Evolutionary conservation across 1,284 basidiomycete species (phyloP), one percentile per base, ranked within the genome.

Genomic region (Ganoderma sp.): DNA sequence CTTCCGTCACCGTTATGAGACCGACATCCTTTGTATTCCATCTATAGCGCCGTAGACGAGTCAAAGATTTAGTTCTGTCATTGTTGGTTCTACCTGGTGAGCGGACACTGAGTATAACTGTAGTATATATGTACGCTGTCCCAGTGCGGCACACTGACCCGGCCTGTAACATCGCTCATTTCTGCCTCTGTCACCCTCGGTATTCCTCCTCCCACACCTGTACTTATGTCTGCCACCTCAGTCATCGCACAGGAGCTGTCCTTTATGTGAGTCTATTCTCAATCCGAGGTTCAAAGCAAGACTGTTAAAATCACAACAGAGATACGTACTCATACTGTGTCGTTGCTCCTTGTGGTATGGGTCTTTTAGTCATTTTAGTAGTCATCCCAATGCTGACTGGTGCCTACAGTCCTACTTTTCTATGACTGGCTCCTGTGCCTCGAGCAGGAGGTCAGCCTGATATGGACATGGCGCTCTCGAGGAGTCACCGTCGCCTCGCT

Each of bases 401-500:
- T 3, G n/a, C 8, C 9, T 22, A 9, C 9, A 48, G 45, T n/a
- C 1, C n/a, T 48, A 6, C n/a, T 48, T 19, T 4, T 17, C 12
- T 48, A 48, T 22, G 45, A 48, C 45, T 48, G 45, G 45, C 45
- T 48, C n/a, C 45, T 48, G n/a, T 48, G 45, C n/a, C 45, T 48
- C n/a, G 45, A 19, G 2, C 45, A 48, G n/a, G 45, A 48, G 45
- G n/a, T 48, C 19, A n/a, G n/a, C 10, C n/a, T 48, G 6, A 48
- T 48, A 22, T 48, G 45, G 45, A 48, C n/a, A 8, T 48, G 45
- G 45, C n/a, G 45, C 7, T 22, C 45, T 48, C 45, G n/a, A 2
- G 54, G 71, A 59, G 67, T 69, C 63, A 39, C 69, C 32, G 32
- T 64, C 48, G 43, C 42, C 75, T 43, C 69, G 70, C 25, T 65